Conservation (phyloP, 805 yeast species). For the Huiozyma naganishii region DNA sequence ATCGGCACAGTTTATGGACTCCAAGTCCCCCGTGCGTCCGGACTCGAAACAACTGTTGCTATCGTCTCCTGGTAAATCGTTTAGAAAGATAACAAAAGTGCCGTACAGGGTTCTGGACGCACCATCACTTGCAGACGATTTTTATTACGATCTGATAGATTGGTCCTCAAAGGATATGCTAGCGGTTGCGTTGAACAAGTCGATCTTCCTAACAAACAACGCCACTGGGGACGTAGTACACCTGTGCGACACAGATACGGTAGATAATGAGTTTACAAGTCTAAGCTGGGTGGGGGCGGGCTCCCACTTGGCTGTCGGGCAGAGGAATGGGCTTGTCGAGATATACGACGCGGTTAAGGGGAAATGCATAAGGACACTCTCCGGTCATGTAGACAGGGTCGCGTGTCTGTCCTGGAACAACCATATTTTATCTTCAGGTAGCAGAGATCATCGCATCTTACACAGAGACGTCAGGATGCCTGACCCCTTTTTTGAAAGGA, state of each 20-base stretch:
- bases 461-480: conserved; percentile 89
- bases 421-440: conserved; percentile 78
- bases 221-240: conserved; percentile 71
- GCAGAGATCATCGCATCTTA: conserved; percentile 71
- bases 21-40: conserved; percentile 77
- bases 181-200: conserved; percentile 82
- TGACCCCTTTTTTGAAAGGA: conserved; percentile 62
- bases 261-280: conserved; percentile 65
- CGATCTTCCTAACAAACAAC: conserved; percentile 88
- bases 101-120: conserved; percentile 94
- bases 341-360: conserved; percentile 86
- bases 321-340: conserved; percentile 76
- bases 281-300: conserved; percentile 92
- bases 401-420: conserved; percentile 91
- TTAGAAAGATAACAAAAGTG: conserved; percentile 68
- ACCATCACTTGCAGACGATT: conserved; percentile 89
- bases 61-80: conserved; percentile 67
- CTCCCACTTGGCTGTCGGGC: conserved; percentile 88
- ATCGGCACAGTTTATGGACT: conserved; percentile 52
- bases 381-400: conserved; percentile 80
- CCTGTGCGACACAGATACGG: conserved; percentile 48
- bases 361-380: conserved; percentile 79
- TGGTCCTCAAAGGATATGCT: conserved; percentile 88
- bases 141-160: conserved; percentile 81
- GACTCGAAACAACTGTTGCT: conserved; percentile 73